Evolutionary conservation across 441 rosid genomes (phyloP), one percentile per base, ranked within the genome.

Genomic region (Jatropha multifida): DNA sequence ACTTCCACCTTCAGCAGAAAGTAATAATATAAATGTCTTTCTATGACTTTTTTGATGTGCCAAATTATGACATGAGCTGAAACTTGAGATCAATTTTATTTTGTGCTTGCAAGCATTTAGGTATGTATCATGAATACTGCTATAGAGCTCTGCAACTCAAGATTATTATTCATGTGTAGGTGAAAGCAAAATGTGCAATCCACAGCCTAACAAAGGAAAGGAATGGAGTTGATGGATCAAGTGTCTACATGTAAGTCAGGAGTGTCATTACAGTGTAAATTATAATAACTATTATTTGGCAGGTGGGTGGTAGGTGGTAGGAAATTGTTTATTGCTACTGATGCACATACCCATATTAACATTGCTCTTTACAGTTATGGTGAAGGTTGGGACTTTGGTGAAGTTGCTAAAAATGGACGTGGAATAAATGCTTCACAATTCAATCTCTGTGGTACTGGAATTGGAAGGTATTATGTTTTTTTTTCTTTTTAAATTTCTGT

Each of bases 351-450:
- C 44, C 5, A 59, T 51, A 58, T 55, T 67, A 64, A 74, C 62
- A n/a, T 72, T 84, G n/a, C 69, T 63, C 51, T 78, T 73, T 78
- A 65, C 74, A 96, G 99, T 82, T 96, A 96, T 73, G 99, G 99
- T 63, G 99, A 96, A 90, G 99, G 99, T 74, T 96, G 98, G 97
- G 96, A 96, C 87, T 96, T 94, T 74, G 99, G 99, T 81, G 97
- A 96, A 89, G 99, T 96, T 79, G 96, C 98, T 79, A 84, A 92
- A 37, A 94, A 96, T 86, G 94, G 93, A 58, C 97, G 97, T 66
- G 99, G 99, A 60, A 77, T 91, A 69, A 96, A 96, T 85, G 98
- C 97, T 73, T 86, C 97, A 0, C 99, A 96, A 76, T 85, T 84
- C 81, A 96, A 96, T 82, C 81, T 96, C 65, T 40, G 79, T 80